These are phyloP conservation scores for Clavaria fumosa DNA, from an alignment of 768 basidiomycete genomes.

Conservation along the genomic window DNA sequence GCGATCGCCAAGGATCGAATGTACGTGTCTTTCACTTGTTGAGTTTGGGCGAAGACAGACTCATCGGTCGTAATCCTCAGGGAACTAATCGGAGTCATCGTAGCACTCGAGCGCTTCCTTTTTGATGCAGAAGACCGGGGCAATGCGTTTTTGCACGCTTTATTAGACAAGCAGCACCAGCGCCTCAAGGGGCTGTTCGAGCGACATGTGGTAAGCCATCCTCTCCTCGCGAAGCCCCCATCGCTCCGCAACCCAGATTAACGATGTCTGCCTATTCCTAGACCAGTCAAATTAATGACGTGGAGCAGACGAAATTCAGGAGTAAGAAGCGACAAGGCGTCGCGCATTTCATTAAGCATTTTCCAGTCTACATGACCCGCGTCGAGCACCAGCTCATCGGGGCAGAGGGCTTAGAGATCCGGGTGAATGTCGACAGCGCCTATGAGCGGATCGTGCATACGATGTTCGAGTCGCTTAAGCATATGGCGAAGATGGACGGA, in stretches of 20 bases:
- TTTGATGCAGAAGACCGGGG: slow-evolving; percentile 67
- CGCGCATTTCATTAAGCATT: slow-evolving; percentile 82
- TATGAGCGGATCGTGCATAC: slow-evolving; percentile 81
- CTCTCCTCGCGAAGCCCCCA: background rate
- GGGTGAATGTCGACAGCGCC: slow-evolving; percentile 58
- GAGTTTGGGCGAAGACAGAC: background rate
- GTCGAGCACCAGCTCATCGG: slow-evolving; percentile 76
- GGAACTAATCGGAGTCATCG: slow-evolving; percentile 74
- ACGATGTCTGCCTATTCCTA: slow-evolving; percentile 19
- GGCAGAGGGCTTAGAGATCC: slow-evolving; percentile 62
- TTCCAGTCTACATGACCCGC: slow-evolving; percentile 73
- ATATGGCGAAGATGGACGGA: slow-evolving; percentile 91
- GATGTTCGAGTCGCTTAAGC: slow-evolving; percentile 88
- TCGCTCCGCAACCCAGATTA: background rate
- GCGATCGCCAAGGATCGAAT: slow-evolving; percentile 62
- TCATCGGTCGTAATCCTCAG: slow-evolving; percentile 26
- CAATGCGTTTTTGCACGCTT: slow-evolving; percentile 52
- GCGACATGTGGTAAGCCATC: slow-evolving; percentile 45
- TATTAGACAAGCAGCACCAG: slow-evolving; percentile 72
- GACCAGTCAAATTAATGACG: slow-evolving; percentile 76
- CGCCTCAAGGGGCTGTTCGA: slow-evolving; percentile 66
- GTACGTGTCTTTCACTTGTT: slow-evolving; percentile 26
- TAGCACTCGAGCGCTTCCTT: slow-evolving; percentile 60
- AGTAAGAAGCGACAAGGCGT: slow-evolving; percentile 90
- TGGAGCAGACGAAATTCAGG: slow-evolving; percentile 83